Percentiles rank a stretch among this genome's conserved stretches.
Evolutionary conservation across 2,329 filamentous ascomycete genomes (phyloP).

Genomic region (Aspergillus tanneri): DNA sequence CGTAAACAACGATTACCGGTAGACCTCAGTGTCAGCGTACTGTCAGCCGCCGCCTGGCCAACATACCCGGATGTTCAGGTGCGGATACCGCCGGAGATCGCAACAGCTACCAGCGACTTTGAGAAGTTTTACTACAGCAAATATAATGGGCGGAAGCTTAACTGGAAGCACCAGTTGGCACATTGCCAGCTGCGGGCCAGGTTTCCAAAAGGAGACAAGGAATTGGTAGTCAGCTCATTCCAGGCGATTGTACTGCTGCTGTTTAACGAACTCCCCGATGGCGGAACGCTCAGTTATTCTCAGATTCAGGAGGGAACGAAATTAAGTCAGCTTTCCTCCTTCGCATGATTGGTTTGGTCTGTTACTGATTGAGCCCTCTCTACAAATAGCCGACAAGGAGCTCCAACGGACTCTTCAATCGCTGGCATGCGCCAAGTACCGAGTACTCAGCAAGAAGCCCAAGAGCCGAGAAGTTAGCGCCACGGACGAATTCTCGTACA

Average conservation of each 20-base stretch:
- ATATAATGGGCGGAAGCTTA: constrained; percentile 80
- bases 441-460: constrained; percentile 80
- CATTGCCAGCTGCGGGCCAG: constrained; percentile 81
- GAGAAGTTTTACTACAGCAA: constrained; percentile 84
- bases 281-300: constrained; percentile 68
- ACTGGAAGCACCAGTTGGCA: constrained; percentile 91
- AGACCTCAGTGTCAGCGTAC: constrained; percentile 80
- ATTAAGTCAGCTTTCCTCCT: constrained; percentile 55
- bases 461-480: constrained; percentile 75
- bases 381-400: constrained; percentile 62
- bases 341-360: neutral
- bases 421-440: constrained; percentile 83
- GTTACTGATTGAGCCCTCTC: constrained; percentile 26
- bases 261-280: constrained; percentile 71
- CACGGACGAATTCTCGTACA: constrained; percentile 83
- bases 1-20: constrained; percentile 58
- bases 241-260: constrained; percentile 87
- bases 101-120: constrained; percentile 75
- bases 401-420: constrained; percentile 90
- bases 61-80: constrained; percentile 77
- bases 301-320: constrained; percentile 74
- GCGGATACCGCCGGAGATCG: constrained; percentile 72
- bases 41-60: constrained; percentile 92
- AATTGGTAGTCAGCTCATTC: constrained; percentile 85
- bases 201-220: constrained; percentile 79